Evolutionary conservation across 2,329 filamentous ascomycete species (phyloP), one percentile per base, ranked within the genome.

Genomic region (Tolypocladium endophyticum): DNA sequence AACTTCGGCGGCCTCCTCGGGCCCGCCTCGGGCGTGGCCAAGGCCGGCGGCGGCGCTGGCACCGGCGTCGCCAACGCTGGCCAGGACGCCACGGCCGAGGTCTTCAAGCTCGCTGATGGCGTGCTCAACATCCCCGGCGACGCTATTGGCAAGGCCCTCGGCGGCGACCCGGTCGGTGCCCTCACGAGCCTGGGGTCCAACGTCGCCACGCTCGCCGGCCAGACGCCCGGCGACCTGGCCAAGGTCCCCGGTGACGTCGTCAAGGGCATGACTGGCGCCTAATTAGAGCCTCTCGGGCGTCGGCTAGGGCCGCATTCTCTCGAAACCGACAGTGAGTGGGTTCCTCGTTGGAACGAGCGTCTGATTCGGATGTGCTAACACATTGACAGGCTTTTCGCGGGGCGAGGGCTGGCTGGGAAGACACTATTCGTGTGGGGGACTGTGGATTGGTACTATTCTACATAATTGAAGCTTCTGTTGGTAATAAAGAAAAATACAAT

Each of bases 91-190:
- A 30, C 59, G 3, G 59, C 62, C n/a, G 57, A 60, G 20, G 3
- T 63, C 38, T 65, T 65, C 61, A 62, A 62, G 45, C 12, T 55
- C 2, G 64, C 35, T 6, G 64, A 65, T 30, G 55, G 25, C 11
- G 18, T 63, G 12, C 61, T 65, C 41, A 65, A 65, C 59, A 57
- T 60, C 20, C 64, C 63, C 35, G 36, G 54, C 39, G 62, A 65
- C 28, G 60, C 45, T 12, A 14, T 60, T 38, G 23, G 16, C 28
- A 58, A 61, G 36, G 5, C 58, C 20, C 8, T 57, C 3, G 7
- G 43, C 33, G 59, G 59, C 43, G 47, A 63, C 56, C 55, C 54
- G 2, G 23, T 52, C 39, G 55, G 57, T 3, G 62, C 60, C 14
- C 50, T 45, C 23, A 55, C 57, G 18, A 14, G 25, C 36, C 20